Base-by-base conservation (phyloP, 495 filamentous ascomycete genomes). In the Xeromyces bisporus region DNA sequence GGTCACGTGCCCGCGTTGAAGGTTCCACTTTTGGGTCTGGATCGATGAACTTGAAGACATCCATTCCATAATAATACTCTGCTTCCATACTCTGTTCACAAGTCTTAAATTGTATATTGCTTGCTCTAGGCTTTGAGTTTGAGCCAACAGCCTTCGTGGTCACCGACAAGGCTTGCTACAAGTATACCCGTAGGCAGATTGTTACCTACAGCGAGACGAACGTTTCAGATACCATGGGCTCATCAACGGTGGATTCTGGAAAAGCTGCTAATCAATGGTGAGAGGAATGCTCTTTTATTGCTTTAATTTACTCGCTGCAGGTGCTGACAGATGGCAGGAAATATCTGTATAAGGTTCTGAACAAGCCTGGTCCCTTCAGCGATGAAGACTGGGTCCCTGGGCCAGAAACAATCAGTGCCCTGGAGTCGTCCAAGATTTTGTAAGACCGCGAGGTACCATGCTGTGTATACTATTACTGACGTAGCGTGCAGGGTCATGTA, bases 311-410 rank as follows among this genome's bases (percentile, higher is more conserved):
- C 30, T 32, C 18, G 39, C 1, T 36, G 23, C 15, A 32, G 29
- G 27, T 12, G n/a, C 42, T 48, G 21, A 45, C 38, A 34, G 37
- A 24, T 36, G 27, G 29, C 35, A 81, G 83, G 86, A 73, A 67
- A 55, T 72, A 89, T 48, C 70, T 96, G 25, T 70, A 93, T 43
- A 72, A 66, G 23, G 71, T 93, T 33, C 64, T 92, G 11, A 73
- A 57, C 32, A 77, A 75, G 9, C 56, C 63, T 7, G 87, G 91
- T 2, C 81, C 89, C 6, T 86, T 75, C 50, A 81, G 75, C 21
- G 75, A 84, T 46, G 62, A 68, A 18, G 74, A 80, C 23, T 78
- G 64, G 52, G 58, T 61, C 6, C 71, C 74, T 27, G 76, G 73
- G 31, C 63, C 66, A 29, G 68, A 70, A 27, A 66, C 65, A 8